These are phyloP conservation scores for Onygenales sp. DNA, from an alignment of 2,329 filamentous ascomycete genomes.

Conservation along the genomic window DNA sequence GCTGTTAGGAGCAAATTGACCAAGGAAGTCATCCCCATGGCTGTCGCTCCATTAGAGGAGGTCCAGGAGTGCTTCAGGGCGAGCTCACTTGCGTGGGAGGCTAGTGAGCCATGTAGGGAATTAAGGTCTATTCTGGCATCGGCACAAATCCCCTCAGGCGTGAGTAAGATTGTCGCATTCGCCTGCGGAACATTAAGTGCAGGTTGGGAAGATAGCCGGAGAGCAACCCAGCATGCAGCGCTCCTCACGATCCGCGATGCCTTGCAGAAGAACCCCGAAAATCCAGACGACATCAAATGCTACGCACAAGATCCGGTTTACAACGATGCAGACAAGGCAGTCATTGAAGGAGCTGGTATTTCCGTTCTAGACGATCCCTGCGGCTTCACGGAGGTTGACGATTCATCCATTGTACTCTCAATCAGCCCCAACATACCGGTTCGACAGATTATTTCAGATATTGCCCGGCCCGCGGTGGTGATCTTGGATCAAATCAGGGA, in stretches of 20 bases:
- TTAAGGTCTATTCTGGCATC: not conserved
- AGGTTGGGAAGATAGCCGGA: not conserved
- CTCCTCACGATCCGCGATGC: conserved; percentile 14
- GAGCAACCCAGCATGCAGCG: conserved; percentile 17
- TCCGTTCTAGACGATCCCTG: conserved; percentile 19
- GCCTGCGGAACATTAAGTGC: conserved; percentile 1
- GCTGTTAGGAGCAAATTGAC: too few species aligned
- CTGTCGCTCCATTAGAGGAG: not conserved
- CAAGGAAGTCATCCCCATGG: too few species aligned
- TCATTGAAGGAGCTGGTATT: conserved; percentile 15
- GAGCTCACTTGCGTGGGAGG: conserved; percentile 2
- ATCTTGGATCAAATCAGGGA: conserved; percentile 16
- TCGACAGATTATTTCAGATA: conserved; percentile 31
- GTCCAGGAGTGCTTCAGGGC: not conserved
- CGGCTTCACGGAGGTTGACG: conserved; percentile 30
- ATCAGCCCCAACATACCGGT: conserved; percentile 24
- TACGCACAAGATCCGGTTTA: conserved; percentile 22
- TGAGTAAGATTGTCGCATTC: conserved; percentile 9
- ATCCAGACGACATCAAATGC: conserved; percentile 8
- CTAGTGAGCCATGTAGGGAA: conserved; percentile 2
- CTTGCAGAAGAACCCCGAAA: conserved; percentile 6
- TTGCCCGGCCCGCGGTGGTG: conserved; percentile 25
- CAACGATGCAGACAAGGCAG: conserved; percentile 10
- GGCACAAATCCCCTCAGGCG: not conserved
- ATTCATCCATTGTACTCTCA: conserved; percentile 29